Base-by-base conservation (phyloP, 2,329 filamentous ascomycete species). In the Plenodomus biglobosus region DNA sequence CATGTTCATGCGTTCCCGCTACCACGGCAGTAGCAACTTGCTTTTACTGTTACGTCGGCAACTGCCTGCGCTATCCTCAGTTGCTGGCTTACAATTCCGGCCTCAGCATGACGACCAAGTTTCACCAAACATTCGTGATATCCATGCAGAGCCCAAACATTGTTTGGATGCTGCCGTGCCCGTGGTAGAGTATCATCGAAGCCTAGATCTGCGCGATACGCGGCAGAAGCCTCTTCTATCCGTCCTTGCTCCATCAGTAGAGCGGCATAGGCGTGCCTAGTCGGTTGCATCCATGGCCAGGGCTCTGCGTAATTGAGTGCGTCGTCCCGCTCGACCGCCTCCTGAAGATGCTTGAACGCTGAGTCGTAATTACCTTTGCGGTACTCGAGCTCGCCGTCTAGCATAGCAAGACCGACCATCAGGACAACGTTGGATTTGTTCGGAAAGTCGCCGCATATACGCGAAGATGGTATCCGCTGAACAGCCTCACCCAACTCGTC, bases 261-360 rank as follows among this genome's bases (percentile, higher is more conserved):
- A 0, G 86, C 87, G 1, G 84, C 86, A 42, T 85, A 85, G 0
- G 86, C 86, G 66, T 90, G 87, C 2, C 86, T 76, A 0, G 83
- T 81, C 0, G 87, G 87, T 62, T 88, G 85, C 86, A 90, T 89
- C 86, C 87, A 90, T 0, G 85, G 85, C 86, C 86, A 90, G 0
- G 87, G 87, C 64, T 91, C 87, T 40, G 86, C 84, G 52, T 88
- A 90, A 0, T 82, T 83, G 21, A 90, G 75, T 0, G 66, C 70
- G 58, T 88, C 85, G 53, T 88, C 85, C 2, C 81, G 75, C 1
- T 71, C 62, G 18, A 88, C 82, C 0, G 85, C 79, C 10, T 73
- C 74, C 1, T 79, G 77, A 2, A 91, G 73, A 42, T 81, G 76
- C 2, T 71, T 61, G 61, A 88, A 90, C 0, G 86, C 87, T 0